Evolutionary conservation across 495 filamentous ascomycete species (phyloP).

Genomic region (Staphylotrichum longicolle): DNA sequence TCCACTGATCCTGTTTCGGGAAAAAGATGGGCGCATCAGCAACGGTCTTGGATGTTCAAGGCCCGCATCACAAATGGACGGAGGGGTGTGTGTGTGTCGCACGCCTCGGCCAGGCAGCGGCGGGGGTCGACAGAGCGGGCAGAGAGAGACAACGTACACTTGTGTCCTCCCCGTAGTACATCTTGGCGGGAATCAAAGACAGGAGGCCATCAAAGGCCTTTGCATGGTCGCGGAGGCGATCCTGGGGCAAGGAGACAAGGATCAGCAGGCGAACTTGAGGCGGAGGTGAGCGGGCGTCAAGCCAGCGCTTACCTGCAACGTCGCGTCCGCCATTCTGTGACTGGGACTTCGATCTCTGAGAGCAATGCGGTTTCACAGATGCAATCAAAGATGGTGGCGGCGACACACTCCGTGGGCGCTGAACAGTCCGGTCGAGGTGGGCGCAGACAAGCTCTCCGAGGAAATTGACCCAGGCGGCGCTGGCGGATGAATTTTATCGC

Average conservation of each 20-base stretch:
- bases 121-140: neutral
- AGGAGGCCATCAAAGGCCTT: conserved; percentile 87
- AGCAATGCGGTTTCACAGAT: neutral
- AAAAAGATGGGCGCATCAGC: conserved; percentile 19
- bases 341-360: neutral
- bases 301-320: conserved; percentile 31
- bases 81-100: neutral
- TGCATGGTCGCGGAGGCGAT: conserved; percentile 79
- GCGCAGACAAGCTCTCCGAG: conserved; percentile 13
- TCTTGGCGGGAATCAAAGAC: conserved; percentile 87
- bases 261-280: conserved; percentile 9
- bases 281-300: neutral
- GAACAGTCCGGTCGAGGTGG: conserved; percentile 14
- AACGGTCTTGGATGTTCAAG: conserved; percentile 13
- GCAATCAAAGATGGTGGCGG: neutral
- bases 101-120: neutral
- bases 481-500: conserved; percentile 38
- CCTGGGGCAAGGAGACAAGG: conserved; percentile 47
- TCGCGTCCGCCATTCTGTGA: conserved; percentile 30
- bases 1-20: conserved; percentile 69
- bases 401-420: neutral
- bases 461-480: conserved; percentile 28
- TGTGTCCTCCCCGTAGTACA: conserved; percentile 83
- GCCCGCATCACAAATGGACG: conserved; percentile 18
- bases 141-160: conserved; percentile 61